These are phyloP conservation scores for Rosa rugosa DNA, from an alignment of 306 rosid genomes.

Conservation along the genomic window DNA sequence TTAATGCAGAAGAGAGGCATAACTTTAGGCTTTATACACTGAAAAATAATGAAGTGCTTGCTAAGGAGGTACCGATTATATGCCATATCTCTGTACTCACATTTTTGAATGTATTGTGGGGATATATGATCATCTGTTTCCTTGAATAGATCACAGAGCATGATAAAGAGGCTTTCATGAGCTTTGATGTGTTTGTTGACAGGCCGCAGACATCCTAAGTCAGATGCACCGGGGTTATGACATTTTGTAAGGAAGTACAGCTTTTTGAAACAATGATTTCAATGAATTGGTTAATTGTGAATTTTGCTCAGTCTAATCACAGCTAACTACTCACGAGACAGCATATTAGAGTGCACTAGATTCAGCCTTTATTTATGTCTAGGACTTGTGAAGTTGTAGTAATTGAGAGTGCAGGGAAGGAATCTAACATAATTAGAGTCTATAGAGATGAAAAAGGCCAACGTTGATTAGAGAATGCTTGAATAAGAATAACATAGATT, in stretches of 20 bases:
- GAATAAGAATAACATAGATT: background rate
- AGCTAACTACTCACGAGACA: background rate
- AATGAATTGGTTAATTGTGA: background rate
- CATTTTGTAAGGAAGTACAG: constrained; percentile 50
- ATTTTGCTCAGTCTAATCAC: background rate
- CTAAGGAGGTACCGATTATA: constrained; percentile 59
- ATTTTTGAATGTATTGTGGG: constrained; percentile 12
- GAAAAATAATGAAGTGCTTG: constrained; percentile 68
- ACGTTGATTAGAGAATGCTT: background rate
- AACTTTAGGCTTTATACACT: constrained; percentile 71
- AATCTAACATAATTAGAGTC: background rate
- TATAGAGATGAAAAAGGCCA: background rate
- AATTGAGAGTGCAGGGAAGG: background rate
- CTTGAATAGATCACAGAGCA: constrained; percentile 60
- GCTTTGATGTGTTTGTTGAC: background rate
- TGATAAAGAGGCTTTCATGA: constrained; percentile 68
- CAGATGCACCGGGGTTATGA: constrained; percentile 72
- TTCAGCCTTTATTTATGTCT: background rate
- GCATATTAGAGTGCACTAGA: background rate
- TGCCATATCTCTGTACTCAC: background rate
- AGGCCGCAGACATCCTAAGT: constrained; percentile 70
- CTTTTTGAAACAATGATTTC: background rate
- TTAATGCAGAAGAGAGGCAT: constrained; percentile 63
- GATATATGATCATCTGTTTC: constrained; percentile 5
- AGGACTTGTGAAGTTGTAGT: background rate